Percentiles rank a stretch among this genome's conserved stretches.
phyloP scores from a whole-genome alignment of 495 filamentous ascomycete species.

The Aspergillus cavernicola region DNA sequence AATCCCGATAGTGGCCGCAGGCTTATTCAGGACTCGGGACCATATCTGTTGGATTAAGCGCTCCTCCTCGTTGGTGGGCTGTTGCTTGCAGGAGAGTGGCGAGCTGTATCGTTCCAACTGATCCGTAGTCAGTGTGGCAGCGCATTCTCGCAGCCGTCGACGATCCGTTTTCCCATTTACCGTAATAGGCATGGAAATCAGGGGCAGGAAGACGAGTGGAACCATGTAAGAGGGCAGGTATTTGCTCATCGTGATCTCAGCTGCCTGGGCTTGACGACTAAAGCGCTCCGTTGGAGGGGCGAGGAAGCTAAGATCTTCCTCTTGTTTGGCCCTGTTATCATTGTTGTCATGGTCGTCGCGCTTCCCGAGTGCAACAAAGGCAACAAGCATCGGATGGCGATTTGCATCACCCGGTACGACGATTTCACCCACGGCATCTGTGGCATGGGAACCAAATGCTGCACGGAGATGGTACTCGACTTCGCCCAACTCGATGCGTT shows the following conservation, averaged over 20 bases:
- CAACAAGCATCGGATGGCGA: too few relatives aligned
- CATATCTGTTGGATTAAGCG: neutral
- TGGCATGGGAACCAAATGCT: neutral
- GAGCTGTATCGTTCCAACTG: neutral
- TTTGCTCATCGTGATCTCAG: too few relatives aligned
- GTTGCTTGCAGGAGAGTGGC: too few relatives aligned
- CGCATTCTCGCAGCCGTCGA: neutral
- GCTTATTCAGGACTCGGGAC: neutral
- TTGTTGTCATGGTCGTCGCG: too few relatives aligned
- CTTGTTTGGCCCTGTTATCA: too few relatives aligned
- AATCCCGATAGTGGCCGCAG: neutral
- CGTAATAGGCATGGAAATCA: neutral
- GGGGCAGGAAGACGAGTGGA: neutral
- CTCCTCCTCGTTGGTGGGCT: neutral
- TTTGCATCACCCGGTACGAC: too few relatives aligned
- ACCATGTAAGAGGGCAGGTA: neutral
- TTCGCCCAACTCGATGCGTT: slow-evolving; percentile 28
- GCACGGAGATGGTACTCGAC: slow-evolving; percentile 14
- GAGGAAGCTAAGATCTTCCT: too few relatives aligned
- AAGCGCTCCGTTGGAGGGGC: neutral
- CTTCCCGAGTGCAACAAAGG: neutral
- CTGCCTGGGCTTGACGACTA: too few relatives aligned
- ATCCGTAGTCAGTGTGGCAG: neutral
- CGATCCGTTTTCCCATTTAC: neutral
- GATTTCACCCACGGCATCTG: neutral